Base-by-base conservation (phyloP, 805 yeast species). In the Lachancea sp. region DNA sequence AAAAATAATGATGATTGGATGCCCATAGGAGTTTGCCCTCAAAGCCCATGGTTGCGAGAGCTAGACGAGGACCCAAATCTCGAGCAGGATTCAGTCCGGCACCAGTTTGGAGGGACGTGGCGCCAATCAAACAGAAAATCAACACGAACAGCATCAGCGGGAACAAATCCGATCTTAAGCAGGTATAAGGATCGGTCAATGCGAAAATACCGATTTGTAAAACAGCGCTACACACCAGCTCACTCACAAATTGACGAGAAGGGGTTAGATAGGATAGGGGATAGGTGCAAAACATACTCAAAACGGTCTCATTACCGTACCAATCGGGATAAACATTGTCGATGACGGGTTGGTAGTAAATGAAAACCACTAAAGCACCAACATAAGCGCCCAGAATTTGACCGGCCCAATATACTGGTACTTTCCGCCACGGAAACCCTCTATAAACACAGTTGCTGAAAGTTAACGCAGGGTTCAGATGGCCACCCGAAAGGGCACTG, bases 31-130 rank as follows among this genome's bases (percentile, higher is more conserved):
- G 49, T 54, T 60, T 26, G 56, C 67, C 53, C 29, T 71, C 68
- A 45, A 71, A 71, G 22, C 80, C 80, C 26, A 71, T 63, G 38
- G 71, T 58, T 29, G 64, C 61, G 15, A 75, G 56, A 25, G 75
- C 75, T 29, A 74, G 51, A 49, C 80, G 60, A 42, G 80, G 79
- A 16, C 72, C 76, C 37, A 74, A 61, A 56, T 74, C 80, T 59
- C 80, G 70, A 23, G 78, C 78, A 42, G 68, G 58, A 57, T 74
- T 74, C 51, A 74, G 56, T 29, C 78, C 78, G 49, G 70, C 71
- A 15, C 77, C 77, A n/a, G 79, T 74, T 51, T 70, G 71, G 54
- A 63, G 70, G 34, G 77, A 74, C 46, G 69, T 61, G 8, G 73
- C 56, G n/a, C 72, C 62, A 52, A 75, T 77, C 34, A 74, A 51